These are phyloP conservation scores for Melastoma candidum DNA, from an alignment of 441 rosid species.

Conservation along the genomic window DNA sequence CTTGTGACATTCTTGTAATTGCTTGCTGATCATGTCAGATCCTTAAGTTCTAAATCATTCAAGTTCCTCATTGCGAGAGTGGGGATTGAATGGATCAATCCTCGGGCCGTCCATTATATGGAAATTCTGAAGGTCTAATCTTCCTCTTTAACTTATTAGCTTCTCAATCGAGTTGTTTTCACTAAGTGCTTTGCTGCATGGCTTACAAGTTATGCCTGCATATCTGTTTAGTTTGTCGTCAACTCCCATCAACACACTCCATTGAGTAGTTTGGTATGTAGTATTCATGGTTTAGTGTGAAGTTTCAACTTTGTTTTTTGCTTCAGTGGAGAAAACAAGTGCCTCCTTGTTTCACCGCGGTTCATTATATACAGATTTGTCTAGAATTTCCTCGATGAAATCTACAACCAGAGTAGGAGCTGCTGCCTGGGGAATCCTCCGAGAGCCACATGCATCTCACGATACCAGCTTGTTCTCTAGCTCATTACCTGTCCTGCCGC, in stretches of 20 bases:
- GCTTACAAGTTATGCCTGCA: too few species aligned
- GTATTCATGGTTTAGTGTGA: too few species aligned
- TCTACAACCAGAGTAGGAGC: slow-evolving; percentile 22
- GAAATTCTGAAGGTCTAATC: slow-evolving; percentile 24
- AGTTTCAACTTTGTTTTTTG: not conserved
- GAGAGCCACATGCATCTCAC: slow-evolving; percentile 31
- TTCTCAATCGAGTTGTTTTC: not conserved
- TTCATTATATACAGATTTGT: slow-evolving; percentile 21
- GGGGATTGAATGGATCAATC: slow-evolving; percentile 35
- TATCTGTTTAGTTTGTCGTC: too few species aligned
- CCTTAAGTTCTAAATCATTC: too few species aligned
- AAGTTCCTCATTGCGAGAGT: too few species aligned
- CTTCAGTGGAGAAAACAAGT: not conserved
- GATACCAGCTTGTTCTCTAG: slow-evolving; percentile 74
- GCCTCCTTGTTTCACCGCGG: slow-evolving; percentile 1
- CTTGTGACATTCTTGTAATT: too few species aligned
- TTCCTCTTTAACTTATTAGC: not conserved
- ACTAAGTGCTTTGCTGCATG: not conserved
- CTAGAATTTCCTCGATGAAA: slow-evolving; percentile 22
- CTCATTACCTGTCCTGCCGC: slow-evolving; percentile 68
- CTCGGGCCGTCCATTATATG: slow-evolving; percentile 19
- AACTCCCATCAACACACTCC: too few species aligned
- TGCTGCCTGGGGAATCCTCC: slow-evolving; percentile 43
- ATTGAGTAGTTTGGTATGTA: too few species aligned
- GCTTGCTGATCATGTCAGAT: too few species aligned